Percentiles rank a stretch among this genome's conserved stretches.
Evolutionary conservation across 2,329 filamentous ascomycete genomes (phyloP).

Genomic region (Neodidymelliopsis sp.): DNA sequence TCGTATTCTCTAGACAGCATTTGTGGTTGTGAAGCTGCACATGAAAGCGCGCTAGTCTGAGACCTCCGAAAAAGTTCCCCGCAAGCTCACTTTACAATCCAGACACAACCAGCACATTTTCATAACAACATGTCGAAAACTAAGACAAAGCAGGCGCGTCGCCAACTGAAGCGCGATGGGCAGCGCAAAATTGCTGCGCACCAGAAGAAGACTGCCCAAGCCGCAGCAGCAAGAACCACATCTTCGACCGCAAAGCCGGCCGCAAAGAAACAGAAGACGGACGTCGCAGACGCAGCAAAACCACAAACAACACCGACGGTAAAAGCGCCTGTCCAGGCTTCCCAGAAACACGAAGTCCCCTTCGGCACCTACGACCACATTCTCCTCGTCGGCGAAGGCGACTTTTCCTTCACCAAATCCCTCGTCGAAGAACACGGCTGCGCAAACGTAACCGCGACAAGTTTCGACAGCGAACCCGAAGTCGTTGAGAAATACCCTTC

Average conservation of each 20-base stretch:
- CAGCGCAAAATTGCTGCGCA: constrained; percentile 36
- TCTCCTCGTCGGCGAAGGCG: constrained; percentile 79
- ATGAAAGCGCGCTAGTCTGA: constrained; percentile 10
- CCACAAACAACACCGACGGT: constrained; percentile 16
- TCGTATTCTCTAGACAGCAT: not conserved
- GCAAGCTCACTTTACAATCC: not conserved
- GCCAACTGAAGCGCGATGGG: constrained; percentile 45
- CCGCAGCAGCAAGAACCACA: constrained; percentile 9
- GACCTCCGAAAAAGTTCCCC: constrained; percentile 28
- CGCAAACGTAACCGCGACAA: constrained; percentile 72
- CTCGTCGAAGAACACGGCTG: constrained; percentile 72
- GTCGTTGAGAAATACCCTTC: constrained; percentile 59
- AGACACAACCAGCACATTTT: not conserved
- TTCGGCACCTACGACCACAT: constrained; percentile 73
- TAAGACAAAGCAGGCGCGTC: constrained; percentile 44
- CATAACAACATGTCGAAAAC: constrained; percentile 42
- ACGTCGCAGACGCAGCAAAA: not conserved
- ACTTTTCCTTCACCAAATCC: constrained; percentile 78
- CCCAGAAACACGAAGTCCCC: constrained; percentile 65
- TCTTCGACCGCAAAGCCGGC: constrained; percentile 16
- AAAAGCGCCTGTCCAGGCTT: constrained; percentile 29
- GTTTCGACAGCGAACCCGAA: constrained; percentile 66
- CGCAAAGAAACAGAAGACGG: constrained; percentile 21
- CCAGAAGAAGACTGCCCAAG: constrained; percentile 35
- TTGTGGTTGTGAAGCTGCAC: constrained; percentile 11